Base-by-base conservation (phyloP, 2,329 filamentous ascomycete genomes). In the Sporothrix inflata region DNA sequence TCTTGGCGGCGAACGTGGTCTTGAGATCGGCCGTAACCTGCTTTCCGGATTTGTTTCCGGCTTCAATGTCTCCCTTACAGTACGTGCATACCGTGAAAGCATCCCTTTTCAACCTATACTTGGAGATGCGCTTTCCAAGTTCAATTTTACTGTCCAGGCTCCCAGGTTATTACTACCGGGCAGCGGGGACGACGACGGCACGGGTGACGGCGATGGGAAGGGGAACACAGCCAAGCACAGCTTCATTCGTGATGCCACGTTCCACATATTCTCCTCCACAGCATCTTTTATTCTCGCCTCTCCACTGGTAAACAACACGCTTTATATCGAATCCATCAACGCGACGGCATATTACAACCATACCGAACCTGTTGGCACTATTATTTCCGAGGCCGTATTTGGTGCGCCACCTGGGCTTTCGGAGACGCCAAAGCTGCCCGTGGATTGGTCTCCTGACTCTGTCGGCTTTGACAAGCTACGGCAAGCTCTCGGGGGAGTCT, bases 21-120 rank as follows among this genome's bases (percentile, higher is more conserved):
- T 85, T 57, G 80, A 84, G 38, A 85, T 90, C 74, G 94, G 92
- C 1, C 86, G 89, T 70, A 88, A 94, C 63, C 83, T 98, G 24
- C 81, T 98, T 11, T 97, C 94, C 1, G 89, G 93, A 76, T 98
- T 96, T 78, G 84, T 98, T 12, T 98, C 94, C 3, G 94, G 94
- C 9, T 90, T 87, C 79, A 98, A 98, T 82, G 94, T 92, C 0
- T 94, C 89, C 24, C 82, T 98, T 60, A 92, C 90, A 0, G 81
- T 97, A 11, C 88, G 89, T 78, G 87, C 91, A 2, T 92, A 97
- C 79, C 83, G 87, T 65, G 84, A 85, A 57, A 93, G 90, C 66
- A 89, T 98, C 69, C 95, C 96, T 3, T 82, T 86, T 0, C 87
- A 93, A 69, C 94, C 93, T 0, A 79, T 85, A 4, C 84, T 98